phyloP scores from a whole-genome alignment of 2,329 filamentous ascomycete species.

The Phyllosticta paracitricarpa region DNA sequence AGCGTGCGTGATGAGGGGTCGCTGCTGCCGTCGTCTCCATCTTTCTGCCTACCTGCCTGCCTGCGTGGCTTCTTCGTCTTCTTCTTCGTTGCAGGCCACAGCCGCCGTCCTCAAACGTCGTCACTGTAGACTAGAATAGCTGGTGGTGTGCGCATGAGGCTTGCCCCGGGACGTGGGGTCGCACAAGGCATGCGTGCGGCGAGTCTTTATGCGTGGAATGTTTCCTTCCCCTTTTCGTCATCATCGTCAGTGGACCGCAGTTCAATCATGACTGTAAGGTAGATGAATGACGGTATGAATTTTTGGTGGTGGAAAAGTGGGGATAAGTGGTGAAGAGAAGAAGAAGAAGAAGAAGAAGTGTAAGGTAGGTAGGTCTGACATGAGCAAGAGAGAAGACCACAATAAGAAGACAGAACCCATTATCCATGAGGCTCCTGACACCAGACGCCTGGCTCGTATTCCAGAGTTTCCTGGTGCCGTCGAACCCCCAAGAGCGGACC shows the following conservation, averaged over 20 bases:
- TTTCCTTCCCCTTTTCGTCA: background rate
- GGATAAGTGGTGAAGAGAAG: background rate
- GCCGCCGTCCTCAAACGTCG: too few relatives aligned
- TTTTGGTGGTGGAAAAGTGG: background rate
- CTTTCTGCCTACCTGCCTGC: background rate
- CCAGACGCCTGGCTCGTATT: background rate
- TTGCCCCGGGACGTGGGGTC: background rate
- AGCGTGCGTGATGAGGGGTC: background rate
- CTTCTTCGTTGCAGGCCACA: background rate
- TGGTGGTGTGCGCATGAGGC: background rate
- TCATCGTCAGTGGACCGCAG: background rate
- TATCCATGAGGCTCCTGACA: background rate
- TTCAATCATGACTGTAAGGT: background rate
- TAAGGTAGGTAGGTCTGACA: too few relatives aligned
- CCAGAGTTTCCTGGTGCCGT: background rate
- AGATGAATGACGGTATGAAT: background rate
- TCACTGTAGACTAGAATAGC: background rate
- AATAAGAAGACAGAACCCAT: background rate
- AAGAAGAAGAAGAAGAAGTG: background rate
- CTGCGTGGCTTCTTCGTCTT: background rate
- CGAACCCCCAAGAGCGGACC: background rate
- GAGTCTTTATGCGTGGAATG: background rate
- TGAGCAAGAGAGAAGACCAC: too few relatives aligned
- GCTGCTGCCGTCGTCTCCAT: background rate
- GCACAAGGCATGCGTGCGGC: background rate